Base-by-base conservation (phyloP, 176 grass and related monocot genomes). In the Alloteropsis semialata region DNA sequence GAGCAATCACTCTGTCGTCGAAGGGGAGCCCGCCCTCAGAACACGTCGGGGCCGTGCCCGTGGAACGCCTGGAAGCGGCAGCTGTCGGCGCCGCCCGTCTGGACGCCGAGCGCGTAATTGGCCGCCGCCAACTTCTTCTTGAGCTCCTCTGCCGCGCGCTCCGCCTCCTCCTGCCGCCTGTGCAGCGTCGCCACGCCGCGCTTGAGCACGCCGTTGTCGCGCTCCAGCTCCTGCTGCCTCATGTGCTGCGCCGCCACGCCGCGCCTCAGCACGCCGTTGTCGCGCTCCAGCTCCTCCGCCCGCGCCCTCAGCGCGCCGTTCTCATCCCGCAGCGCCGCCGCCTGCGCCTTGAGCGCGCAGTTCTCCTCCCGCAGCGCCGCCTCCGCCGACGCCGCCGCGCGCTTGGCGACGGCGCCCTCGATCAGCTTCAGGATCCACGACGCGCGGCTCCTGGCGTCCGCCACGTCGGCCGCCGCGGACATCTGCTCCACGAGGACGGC, bases 121-220 rank as follows among this genome's bases (percentile, higher is more conserved):
- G 68, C 28, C 84, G 63, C 67, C 85, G 69, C 30, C 18, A 87
- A 63, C 72, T 62, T 60, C 63, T 53, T 76, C 72, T 5, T 82
- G 7, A 43, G 43, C 53, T 37, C 79, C 85, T 8, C n/a, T 3
- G 34, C 43, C 4, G n/a, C 63, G 25, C 42, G 72, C 53, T 38
- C 72, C 30, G 6, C 8, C 72, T 76, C 79, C 53, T 87, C 79
- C 30, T 50, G 45, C 13, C 18, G 29, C 39, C 14, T 7, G 27
- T 67, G 46, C 14, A 56, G 37, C 69, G 2, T 24, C 13, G 69
- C 33, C 69, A 66, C 77, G 59, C 10, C 85, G 30, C 53, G 78
- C 72, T 63, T 51, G 16, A 78, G 53, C 41, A 38, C 75, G 6
- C 24, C 4, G 46, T 73, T 73, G 28, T 53, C 70, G 2, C 43